Base-by-base conservation (phyloP, 2,329 filamentous ascomycete genomes). In the Penicillium digitatum region DNA sequence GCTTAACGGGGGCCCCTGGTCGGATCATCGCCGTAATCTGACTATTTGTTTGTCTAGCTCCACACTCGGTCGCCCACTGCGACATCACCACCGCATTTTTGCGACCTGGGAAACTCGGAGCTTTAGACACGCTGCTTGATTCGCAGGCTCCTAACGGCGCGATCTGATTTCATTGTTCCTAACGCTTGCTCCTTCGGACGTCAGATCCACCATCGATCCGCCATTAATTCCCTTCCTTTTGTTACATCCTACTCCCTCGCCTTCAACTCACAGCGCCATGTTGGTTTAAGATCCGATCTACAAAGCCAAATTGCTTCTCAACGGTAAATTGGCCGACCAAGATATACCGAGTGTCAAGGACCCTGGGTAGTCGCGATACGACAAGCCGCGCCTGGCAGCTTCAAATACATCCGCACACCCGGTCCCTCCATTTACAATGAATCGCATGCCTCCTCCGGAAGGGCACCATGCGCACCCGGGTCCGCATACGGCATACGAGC, bases 371-470 rank as follows among this genome's bases (percentile, higher is more conserved):
- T 47, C 22, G 49, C 35, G 35, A 54, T 29, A 39, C 29, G 9
- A 18, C 9, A 40, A 40, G 38, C 32, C 26, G 20, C 51, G 44
- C 24, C 44, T 42, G 22, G 20, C 24, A 38, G 38, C 37, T 47
- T 38, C 16, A 32, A 10, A 16, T 7, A 8, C 2, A 29, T 22
- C 26, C 44, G 16, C 29, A 26, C 7, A 22, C 5, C 44, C 12
- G n/a, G 34, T 26, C 32, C 42, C 34, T 26, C 20, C 12, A 37
- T 24, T 48, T 20, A 55, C 59, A 34, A 68, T 69, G 67, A 69
- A 68, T 61, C 69, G 66, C 48, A 67, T 69, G 52, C 69, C 68
- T 18, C 67, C 62, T 24, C 61, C 66, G 39, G 70, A 72, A 43
- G 66, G 59, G 48, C 63, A 62, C 43, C 68, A 68, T 56, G 59